A percentile compares a stretch with the other conserved stretches of the same genome.
These are phyloP conservation scores for Arthrobotrys pseudoclavata DNA, from an alignment of 2,329 filamentous ascomycete genomes.

Conservation along the genomic window DNA sequence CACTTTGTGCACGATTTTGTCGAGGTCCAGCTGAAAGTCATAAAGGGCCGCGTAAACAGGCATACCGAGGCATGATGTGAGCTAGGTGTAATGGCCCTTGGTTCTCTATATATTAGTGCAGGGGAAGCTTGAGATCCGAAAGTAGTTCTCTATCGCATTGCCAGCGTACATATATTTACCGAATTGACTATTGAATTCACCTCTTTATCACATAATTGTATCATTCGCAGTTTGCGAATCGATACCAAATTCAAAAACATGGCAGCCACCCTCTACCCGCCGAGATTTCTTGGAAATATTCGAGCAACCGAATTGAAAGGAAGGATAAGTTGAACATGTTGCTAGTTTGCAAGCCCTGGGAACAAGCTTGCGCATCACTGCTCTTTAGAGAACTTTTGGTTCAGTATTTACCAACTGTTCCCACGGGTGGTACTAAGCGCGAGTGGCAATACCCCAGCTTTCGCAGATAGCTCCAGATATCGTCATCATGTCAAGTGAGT, in stretches of 20 bases:
- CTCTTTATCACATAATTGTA: too few species aligned
- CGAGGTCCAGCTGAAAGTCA: neutral
- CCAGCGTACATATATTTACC: too few species aligned
- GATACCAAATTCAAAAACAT: neutral
- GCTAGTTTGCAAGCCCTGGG: constrained; percentile 6
- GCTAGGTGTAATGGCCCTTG: neutral
- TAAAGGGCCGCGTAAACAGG: neutral
- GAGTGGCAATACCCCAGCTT: constrained; percentile 5
- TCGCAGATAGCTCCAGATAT: constrained; percentile 2
- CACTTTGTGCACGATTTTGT: neutral
- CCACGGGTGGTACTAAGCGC: neutral
- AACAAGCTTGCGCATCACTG: constrained; percentile 11
- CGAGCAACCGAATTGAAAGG: constrained; percentile 4
- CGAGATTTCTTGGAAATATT: constrained; percentile 13
- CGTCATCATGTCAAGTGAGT: constrained; percentile 7
- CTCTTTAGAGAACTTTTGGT: constrained; percentile 4
- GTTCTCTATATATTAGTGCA: neutral
- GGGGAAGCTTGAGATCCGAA: neutral
- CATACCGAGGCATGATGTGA: constrained; percentile 2
- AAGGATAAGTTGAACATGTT: constrained; percentile 17
- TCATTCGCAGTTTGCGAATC: too few species aligned
- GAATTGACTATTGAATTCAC: too few species aligned
- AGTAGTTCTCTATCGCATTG: too few species aligned
- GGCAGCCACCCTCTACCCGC: neutral
- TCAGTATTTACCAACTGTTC: neutral